phyloP scores from a whole-genome alignment of 768 basidiomycete species.

The Boletus coccyginus region DNA sequence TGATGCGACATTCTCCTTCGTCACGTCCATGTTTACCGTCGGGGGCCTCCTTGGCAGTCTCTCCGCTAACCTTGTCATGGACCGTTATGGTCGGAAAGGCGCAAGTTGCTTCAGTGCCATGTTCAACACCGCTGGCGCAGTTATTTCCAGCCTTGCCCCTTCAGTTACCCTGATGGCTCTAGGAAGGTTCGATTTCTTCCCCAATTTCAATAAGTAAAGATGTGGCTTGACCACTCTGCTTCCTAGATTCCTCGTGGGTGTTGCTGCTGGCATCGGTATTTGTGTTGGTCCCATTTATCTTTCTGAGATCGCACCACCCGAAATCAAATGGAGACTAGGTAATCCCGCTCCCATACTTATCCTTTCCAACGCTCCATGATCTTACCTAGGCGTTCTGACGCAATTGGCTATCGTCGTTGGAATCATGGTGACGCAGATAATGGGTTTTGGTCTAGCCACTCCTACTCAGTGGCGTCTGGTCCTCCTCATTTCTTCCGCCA shows the following conservation, averaged over 20 bases:
- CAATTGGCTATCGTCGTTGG: slow-evolving; percentile 83
- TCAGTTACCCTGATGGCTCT: slow-evolving; percentile 54
- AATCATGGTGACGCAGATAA: slow-evolving; percentile 79
- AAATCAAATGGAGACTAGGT: slow-evolving; percentile 76
- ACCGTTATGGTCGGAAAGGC: slow-evolving; percentile 66
- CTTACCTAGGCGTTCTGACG: slow-evolving; percentile 65
- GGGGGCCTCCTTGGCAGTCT: slow-evolving; percentile 84
- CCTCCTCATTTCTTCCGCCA: slow-evolving; percentile 53
- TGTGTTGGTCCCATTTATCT: slow-evolving; percentile 84
- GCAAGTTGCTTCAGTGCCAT: slow-evolving; percentile 59
- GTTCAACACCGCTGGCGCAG: slow-evolving; percentile 56
- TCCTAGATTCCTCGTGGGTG: slow-evolving; percentile 60
- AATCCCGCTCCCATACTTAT: slow-evolving; percentile 12
- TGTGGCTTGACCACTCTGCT: not conserved
- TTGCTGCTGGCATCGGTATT: slow-evolving; percentile 68
- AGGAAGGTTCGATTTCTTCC: slow-evolving; percentile 53
- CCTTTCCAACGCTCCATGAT: not conserved
- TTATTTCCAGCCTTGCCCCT: slow-evolving; percentile 62
- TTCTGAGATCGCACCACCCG: slow-evolving; percentile 78
- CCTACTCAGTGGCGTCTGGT: slow-evolving; percentile 70
- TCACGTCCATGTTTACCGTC: slow-evolving; percentile 83
- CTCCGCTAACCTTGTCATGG: slow-evolving; percentile 64
- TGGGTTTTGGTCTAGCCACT: slow-evolving; percentile 70
- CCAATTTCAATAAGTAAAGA: not conserved
- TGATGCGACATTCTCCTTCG: slow-evolving; percentile 69